Evolutionary conservation across 164 flowering plant genomes (phyloP).

Genomic region (Chimonanthus salicifolius): DNA sequence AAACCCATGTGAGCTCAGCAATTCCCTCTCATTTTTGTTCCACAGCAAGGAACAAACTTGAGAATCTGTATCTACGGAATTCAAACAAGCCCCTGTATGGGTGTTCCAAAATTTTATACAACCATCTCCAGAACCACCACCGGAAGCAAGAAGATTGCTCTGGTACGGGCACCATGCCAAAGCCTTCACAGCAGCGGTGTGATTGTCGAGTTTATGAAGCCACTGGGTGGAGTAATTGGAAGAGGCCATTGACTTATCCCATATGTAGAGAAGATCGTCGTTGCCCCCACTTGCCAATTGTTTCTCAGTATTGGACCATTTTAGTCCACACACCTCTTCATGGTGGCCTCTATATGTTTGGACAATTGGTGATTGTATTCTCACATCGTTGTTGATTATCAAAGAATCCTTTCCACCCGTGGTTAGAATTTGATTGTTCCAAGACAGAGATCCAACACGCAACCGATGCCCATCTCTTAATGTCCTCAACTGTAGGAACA

Average conservation of each 20-base stretch:
- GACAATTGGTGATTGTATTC: constrained; percentile 41
- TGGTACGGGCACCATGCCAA: constrained; percentile 71
- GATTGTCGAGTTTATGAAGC: constrained; percentile 59
- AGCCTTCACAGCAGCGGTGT: constrained; percentile 61
- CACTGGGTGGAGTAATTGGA: constrained; percentile 35
- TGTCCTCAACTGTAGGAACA: not conserved
- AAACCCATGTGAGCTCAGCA: constrained; percentile 53
- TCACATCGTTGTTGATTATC: constrained; percentile 9
- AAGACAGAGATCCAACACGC: not conserved
- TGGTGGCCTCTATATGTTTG: constrained; percentile 50
- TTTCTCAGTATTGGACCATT: constrained; percentile 57
- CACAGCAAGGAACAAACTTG: constrained; percentile 60
- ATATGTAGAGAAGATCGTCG: constrained; percentile 51
- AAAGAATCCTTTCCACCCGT: not conserved
- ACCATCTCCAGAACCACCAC: constrained; percentile 52
- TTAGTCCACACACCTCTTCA: constrained; percentile 60
- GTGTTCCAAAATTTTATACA: constrained; percentile 66
- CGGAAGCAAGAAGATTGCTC: constrained; percentile 50
- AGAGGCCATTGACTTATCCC: constrained; percentile 44
- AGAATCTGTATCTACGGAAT: constrained; percentile 58
- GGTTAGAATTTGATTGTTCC: not conserved
- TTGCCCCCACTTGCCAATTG: constrained; percentile 66
- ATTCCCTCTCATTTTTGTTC: constrained; percentile 54
- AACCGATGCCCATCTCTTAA: not conserved
- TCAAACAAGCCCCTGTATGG: constrained; percentile 58